Evolutionary conservation across 2,329 filamentous ascomycete genomes (phyloP).

Genomic region (Penicillium frequentans): DNA sequence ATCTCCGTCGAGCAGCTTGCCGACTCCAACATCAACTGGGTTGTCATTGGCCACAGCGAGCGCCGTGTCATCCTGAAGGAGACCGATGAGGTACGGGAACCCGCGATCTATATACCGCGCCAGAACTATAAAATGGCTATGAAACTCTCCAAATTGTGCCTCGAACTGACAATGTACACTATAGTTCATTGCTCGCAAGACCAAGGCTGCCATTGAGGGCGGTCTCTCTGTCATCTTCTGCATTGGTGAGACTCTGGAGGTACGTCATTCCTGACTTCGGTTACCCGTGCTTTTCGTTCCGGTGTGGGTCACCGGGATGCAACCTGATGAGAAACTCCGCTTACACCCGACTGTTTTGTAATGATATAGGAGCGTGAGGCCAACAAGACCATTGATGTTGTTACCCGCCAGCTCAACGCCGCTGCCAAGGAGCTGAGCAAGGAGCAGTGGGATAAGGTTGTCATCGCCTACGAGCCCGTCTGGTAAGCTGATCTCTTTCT

Average conservation of each 20-base stretch:
- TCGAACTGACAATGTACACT: slow-evolving; percentile 5
- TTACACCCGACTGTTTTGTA: slow-evolving; percentile 24
- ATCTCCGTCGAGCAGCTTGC: slow-evolving; percentile 89
- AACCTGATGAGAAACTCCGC: slow-evolving; percentile 18
- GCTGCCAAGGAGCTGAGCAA: slow-evolving; percentile 66
- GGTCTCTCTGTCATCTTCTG: slow-evolving; percentile 92
- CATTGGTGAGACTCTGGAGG: slow-evolving; percentile 90
- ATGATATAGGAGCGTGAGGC: slow-evolving; percentile 70
- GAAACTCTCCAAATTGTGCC: not conserved
- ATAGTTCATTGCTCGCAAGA: slow-evolving; percentile 82
- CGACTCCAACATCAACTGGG: slow-evolving; percentile 86
- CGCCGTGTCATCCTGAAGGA: slow-evolving; percentile 87
- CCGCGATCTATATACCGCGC: not conserved
- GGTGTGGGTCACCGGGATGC: slow-evolving; percentile 19
- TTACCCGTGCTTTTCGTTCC: slow-evolving; percentile 20
- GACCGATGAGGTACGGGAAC: slow-evolving; percentile 61
- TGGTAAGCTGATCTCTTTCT: slow-evolving; percentile 62
- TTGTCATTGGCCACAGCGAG: slow-evolving; percentile 92
- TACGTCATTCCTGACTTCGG: slow-evolving; percentile 29
- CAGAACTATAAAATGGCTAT: not conserved
- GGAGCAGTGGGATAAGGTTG: slow-evolving; percentile 89
- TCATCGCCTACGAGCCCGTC: slow-evolving; percentile 98
- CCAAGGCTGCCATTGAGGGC: slow-evolving; percentile 84
- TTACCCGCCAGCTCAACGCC: slow-evolving; percentile 77
- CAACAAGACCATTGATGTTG: slow-evolving; percentile 72